Evolutionary conservation across 2,329 filamentous ascomycete species (phyloP), one percentile per base, ranked within the genome.

Genomic region (Torrubiellomyces zombiae): DNA sequence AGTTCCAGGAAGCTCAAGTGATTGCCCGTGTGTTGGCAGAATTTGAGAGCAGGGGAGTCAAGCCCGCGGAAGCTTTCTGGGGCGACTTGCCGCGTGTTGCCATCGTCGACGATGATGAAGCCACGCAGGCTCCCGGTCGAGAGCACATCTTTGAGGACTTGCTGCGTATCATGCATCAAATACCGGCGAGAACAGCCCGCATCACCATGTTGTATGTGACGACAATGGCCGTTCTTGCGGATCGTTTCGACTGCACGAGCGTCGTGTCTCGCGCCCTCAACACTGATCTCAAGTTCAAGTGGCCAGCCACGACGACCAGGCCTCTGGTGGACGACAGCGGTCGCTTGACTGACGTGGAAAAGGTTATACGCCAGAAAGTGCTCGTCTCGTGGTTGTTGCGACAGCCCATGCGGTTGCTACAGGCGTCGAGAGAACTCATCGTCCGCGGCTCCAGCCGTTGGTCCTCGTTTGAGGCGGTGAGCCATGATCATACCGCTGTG

Each of bases 71-170:
- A 21, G 57, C 61, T 3, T 55, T 58, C 7, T 37, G 51, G 7
- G 35, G 45, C 2, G 58, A 67, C 16, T 56, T 83, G n/a, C 76
- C 77, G 3, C 56, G 59, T 42, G 58, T 83, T 27, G 38, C 51
- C 21, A 74, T 83, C 38, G 52, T 60, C 2, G 71, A 82, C 38
- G 66, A 81, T 31, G 77, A 80, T 31, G 64, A 72, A 31, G 74
- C 73, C 13, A 77, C 74, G 24, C 62, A 60, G 17, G 52, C 58
- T 2, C 60, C 66, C 8, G 60, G 63, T 6, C 63, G 76, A 17
- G 70, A 75, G 34, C 53, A 53, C 6, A 57, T 67, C n/a, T 67
- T 78, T 34, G 62, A 61, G 24, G 77, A 81, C 42, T 67, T 83
- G 37, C 50, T 83, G 14, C 56, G 62, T 11, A 65, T 78, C 11